Evolutionary conservation across 2,329 filamentous ascomycete species (phyloP).

Genomic region (Zalaria obscura): DNA sequence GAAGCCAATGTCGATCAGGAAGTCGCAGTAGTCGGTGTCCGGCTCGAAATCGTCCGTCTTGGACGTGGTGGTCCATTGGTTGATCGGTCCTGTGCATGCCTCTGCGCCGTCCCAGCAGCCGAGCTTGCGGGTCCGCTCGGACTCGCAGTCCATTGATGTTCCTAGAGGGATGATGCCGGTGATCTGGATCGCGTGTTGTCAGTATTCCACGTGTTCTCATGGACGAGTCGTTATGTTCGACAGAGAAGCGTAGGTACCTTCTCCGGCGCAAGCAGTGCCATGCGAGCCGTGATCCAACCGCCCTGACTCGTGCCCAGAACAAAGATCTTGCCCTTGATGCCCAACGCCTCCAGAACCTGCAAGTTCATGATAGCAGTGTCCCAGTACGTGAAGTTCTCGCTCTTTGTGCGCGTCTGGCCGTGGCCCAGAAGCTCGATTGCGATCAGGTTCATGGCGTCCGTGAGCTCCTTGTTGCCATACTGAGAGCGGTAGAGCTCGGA

Average conservation of each 20-base stretch:
- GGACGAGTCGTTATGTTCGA: background rate
- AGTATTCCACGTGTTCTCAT: background rate
- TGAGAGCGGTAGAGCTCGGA: conserved; percentile 24
- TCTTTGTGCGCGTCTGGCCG: conserved; percentile 30
- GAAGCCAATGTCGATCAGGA: conserved; percentile 33
- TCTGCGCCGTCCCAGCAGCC: conserved; percentile 34
- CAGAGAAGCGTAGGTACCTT: conserved; percentile 17
- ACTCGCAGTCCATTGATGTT: conserved; percentile 38
- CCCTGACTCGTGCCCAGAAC: conserved; percentile 39
- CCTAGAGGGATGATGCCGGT: conserved; percentile 37
- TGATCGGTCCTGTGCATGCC: conserved; percentile 20
- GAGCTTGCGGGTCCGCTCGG: conserved; percentile 24
- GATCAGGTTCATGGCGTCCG: conserved; percentile 31
- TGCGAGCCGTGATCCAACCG: conserved; percentile 36
- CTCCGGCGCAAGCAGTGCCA: conserved; percentile 37
- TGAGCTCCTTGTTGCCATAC: conserved; percentile 14
- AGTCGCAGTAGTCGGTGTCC: conserved; percentile 27
- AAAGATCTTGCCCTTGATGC: conserved; percentile 28
- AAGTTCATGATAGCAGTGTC: conserved; percentile 34
- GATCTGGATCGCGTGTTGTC: conserved; percentile 22
- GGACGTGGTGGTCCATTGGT: conserved; percentile 24
- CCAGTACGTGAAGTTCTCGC: conserved; percentile 40
- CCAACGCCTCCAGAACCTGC: conserved; percentile 24
- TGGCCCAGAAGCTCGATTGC: conserved; percentile 41
- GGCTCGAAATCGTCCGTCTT: conserved; percentile 29